Evolutionary conservation across 805 yeast species (phyloP).

Genomic region (Maudiozyma turicensis): DNA sequence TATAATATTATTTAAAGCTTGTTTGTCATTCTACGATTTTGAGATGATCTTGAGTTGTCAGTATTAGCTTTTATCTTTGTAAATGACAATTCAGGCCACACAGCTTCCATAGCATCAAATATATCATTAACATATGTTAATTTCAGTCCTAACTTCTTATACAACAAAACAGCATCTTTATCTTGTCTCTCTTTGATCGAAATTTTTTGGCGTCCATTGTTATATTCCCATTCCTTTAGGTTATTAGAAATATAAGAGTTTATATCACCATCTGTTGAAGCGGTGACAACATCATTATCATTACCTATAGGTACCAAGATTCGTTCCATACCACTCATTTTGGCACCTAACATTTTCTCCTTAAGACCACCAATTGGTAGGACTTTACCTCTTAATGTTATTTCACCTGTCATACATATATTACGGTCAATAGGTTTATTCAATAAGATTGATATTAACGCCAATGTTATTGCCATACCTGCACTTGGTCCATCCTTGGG

Average conservation of each 20-base stretch:
- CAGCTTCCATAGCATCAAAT: slow-evolving; percentile 60
- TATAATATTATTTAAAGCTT: background rate
- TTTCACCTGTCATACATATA: slow-evolving; percentile 83
- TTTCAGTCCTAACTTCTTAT: slow-evolving; percentile 46
- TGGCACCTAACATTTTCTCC: slow-evolving; percentile 88
- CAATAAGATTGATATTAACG: slow-evolving; percentile 68
- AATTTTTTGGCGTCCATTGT: no score
- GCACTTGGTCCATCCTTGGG: slow-evolving; percentile 53
- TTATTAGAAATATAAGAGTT: slow-evolving; percentile 1
- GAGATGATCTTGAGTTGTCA: background rate
- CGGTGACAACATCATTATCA: slow-evolving; percentile 65
- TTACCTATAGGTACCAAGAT: slow-evolving; percentile 90
- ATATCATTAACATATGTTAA: slow-evolving; percentile 64
- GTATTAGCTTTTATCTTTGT: background rate
- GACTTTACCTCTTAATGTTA: slow-evolving; percentile 74
- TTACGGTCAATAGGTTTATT: slow-evolving; percentile 51
- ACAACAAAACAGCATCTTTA: slow-evolving; percentile 17
- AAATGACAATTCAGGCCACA: slow-evolving; percentile 41
- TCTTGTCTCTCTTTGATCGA: background rate
- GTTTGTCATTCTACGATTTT: background rate
- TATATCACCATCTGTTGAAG: slow-evolving; percentile 33
- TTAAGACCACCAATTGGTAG: slow-evolving; percentile 79
- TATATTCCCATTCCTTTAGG: background rate
- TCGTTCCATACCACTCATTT: slow-evolving; percentile 80
- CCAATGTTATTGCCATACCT: slow-evolving; percentile 75